These are phyloP conservation scores for Colletotrichum higginsianum DNA, from an alignment of 2,329 filamentous ascomycete genomes.

Conservation along the genomic window DNA sequence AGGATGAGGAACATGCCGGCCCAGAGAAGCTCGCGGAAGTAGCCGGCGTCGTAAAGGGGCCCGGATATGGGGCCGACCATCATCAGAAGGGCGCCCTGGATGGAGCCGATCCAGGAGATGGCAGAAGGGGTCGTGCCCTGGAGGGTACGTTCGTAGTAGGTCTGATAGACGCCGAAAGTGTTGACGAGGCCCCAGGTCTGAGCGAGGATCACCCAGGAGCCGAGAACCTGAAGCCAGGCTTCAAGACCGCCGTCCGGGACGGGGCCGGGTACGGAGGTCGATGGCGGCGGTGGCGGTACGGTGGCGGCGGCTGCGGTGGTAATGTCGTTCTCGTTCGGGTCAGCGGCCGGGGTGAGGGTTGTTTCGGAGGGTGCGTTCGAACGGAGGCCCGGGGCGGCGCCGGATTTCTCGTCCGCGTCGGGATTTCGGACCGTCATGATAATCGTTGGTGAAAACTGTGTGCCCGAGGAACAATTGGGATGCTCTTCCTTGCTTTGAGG, in stretches of 20 bases:
- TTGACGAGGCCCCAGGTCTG: slow-evolving; percentile 55
- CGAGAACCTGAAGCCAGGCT: slow-evolving; percentile 48
- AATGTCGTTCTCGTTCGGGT: slow-evolving; percentile 11
- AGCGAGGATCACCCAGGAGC: slow-evolving; percentile 43
- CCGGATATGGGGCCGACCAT: slow-evolving; percentile 58
- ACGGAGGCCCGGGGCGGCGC: slow-evolving; percentile 7
- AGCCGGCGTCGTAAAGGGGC: slow-evolving; percentile 60
- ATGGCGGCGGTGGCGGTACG: not conserved
- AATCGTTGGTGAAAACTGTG: not conserved
- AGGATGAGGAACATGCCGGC: slow-evolving; percentile 54
- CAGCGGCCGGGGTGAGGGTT: slow-evolving; percentile 16
- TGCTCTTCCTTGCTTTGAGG: not conserved
- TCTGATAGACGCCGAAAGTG: slow-evolving; percentile 63
- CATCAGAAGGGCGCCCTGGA: slow-evolving; percentile 59
- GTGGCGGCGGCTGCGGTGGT: not conserved
- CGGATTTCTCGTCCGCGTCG: slow-evolving; percentile 15
- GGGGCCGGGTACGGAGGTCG: slow-evolving; percentile 25
- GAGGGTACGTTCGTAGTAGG: slow-evolving; percentile 58
- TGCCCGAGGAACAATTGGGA: not conserved
- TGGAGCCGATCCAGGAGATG: slow-evolving; percentile 63
- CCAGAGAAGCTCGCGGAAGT: slow-evolving; percentile 55
- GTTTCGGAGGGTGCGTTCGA: slow-evolving; percentile 26
- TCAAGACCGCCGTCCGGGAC: slow-evolving; percentile 47
- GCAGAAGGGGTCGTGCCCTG: slow-evolving; percentile 53
- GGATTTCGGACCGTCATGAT: slow-evolving; percentile 22